Conservation (phyloP, 225 moss, liverwort and hornwort species). For the Takakia lepidozioides region DNA sequence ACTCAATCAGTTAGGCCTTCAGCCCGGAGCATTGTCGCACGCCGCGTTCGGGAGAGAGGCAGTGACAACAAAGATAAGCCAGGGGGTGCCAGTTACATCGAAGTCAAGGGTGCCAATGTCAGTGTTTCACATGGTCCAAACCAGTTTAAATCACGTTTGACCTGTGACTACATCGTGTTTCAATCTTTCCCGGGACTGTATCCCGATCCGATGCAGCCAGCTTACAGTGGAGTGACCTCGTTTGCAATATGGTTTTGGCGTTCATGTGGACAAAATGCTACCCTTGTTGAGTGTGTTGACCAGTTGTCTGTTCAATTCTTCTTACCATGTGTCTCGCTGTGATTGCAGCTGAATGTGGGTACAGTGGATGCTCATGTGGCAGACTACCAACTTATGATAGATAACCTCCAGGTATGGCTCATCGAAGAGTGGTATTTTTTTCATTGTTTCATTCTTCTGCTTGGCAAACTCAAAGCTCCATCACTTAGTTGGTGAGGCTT, state of each 20-base stretch:
- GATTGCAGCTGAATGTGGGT: conserved; percentile 65
- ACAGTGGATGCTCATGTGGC: conserved; percentile 89
- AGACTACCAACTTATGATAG: conserved; percentile 87
- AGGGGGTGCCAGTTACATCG: conserved; percentile 51
- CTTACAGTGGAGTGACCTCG: too few relatives aligned
- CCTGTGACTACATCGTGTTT: conserved; percentile 9
- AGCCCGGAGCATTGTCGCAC: conserved; percentile 47
- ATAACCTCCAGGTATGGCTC: conserved; percentile 63
- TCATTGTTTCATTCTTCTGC: too few relatives aligned
- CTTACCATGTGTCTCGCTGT: too few relatives aligned
- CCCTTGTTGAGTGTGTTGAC: too few relatives aligned
- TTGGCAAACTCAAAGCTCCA: too few relatives aligned
- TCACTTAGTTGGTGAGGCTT: too few relatives aligned
- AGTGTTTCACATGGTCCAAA: conserved; percentile 28
- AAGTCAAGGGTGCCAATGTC: conserved; percentile 60
- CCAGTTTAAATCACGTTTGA: conserved; percentile 16
- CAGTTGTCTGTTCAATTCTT: too few relatives aligned
- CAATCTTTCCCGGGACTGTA: too few relatives aligned
- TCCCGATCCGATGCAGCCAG: too few relatives aligned
- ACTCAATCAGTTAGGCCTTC: conserved; percentile 48
- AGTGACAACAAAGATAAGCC: conserved; percentile 36
- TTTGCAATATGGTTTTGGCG: too few relatives aligned
- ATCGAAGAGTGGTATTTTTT: too few relatives aligned
- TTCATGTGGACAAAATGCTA: too few relatives aligned
- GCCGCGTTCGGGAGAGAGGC: conserved; percentile 51